Percentiles rank a stretch among this genome's conserved stretches.
phyloP scores from a whole-genome alignment of 2,329 filamentous ascomycete genomes.

The Aspergillus novofumigatus region DNA sequence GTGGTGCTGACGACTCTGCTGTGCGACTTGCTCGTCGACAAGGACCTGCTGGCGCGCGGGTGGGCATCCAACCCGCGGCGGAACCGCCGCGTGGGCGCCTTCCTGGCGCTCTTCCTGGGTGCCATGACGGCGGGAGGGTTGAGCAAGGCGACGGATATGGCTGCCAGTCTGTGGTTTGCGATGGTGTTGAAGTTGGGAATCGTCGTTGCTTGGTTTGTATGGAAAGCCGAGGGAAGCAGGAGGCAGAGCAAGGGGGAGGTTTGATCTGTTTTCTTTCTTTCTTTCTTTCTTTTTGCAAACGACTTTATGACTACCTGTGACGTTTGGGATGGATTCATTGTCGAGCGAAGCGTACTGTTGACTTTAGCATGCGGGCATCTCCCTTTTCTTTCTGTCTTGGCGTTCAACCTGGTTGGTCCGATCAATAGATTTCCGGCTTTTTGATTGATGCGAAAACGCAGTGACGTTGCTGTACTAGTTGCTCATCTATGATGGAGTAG shows the following conservation, averaged over 20 bases:
- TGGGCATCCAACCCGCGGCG: conserved; percentile 28
- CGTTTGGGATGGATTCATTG: neutral
- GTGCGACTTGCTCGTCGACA: conserved; percentile 38
- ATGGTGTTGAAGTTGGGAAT: conserved; percentile 34
- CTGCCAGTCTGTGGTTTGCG: conserved; percentile 39
- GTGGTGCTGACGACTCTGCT: conserved; percentile 40
- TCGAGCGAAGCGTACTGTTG: too few species aligned
- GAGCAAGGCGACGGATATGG: conserved; percentile 32
- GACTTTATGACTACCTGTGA: neutral
- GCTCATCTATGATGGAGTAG: too few species aligned
- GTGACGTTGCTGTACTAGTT: too few species aligned
- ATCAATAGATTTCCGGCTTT: too few species aligned
- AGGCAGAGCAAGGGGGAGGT: conserved; percentile 7
- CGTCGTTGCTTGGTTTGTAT: conserved; percentile 34
- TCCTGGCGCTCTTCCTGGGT: conserved; percentile 37
- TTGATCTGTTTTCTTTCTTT: neutral
- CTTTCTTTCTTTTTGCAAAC: neutral
- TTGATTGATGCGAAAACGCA: too few species aligned
- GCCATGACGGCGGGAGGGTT: conserved; percentile 40
- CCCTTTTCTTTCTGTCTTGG: too few species aligned
- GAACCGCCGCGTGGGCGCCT: conserved; percentile 33
- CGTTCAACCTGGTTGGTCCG: too few species aligned
- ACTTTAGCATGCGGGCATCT: too few species aligned
- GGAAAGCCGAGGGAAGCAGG: conserved; percentile 20
- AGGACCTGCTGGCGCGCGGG: conserved; percentile 19